Evolutionary conservation across 108 stramenopile species (phyloP).

Genomic region (Fragilaria radians): DNA sequence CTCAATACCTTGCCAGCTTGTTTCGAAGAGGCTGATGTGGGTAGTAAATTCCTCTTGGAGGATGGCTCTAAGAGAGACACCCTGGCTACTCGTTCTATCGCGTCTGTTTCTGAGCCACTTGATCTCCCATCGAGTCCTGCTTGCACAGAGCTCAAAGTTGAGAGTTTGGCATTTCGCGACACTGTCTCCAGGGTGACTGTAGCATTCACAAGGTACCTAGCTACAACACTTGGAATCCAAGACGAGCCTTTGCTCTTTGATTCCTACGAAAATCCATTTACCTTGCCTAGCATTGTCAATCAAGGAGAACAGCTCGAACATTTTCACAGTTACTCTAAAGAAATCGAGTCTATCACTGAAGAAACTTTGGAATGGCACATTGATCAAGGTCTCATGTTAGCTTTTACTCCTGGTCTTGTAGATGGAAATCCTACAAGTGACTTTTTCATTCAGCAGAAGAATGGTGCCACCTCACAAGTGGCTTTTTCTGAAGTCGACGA

Average conservation of each 20-base stretch:
- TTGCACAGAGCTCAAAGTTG: not conserved
- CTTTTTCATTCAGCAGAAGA: constrained; percentile 18
- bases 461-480: constrained; percentile 15
- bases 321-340: constrained; percentile 69
- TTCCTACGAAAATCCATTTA: not conserved
- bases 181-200: not conserved
- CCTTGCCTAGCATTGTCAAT: constrained; percentile 30
- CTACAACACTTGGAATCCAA: not conserved
- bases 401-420: constrained; percentile 50
- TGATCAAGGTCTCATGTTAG: constrained; percentile 50
- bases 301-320: constrained; percentile 78
- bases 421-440: not conserved
- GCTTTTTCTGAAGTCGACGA: constrained; percentile 29
- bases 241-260: not conserved
- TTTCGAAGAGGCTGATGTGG: constrained; percentile 4
- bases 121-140: not conserved
- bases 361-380: constrained; percentile 54
- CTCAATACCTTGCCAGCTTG: constrained; percentile 9
- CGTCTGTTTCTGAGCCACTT: not conserved
- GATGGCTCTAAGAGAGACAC: constrained; percentile 35
- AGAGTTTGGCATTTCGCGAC: not conserved
- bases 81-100: constrained; percentile 21
- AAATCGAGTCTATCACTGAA: not conserved
- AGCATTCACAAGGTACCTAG: not conserved
- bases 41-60: constrained; percentile 7